A percentile compares a stretch with the other conserved stretches of the same genome.
Conservation (phyloP, 306 rosid species). For the Citrullus colocynthis region DNA sequence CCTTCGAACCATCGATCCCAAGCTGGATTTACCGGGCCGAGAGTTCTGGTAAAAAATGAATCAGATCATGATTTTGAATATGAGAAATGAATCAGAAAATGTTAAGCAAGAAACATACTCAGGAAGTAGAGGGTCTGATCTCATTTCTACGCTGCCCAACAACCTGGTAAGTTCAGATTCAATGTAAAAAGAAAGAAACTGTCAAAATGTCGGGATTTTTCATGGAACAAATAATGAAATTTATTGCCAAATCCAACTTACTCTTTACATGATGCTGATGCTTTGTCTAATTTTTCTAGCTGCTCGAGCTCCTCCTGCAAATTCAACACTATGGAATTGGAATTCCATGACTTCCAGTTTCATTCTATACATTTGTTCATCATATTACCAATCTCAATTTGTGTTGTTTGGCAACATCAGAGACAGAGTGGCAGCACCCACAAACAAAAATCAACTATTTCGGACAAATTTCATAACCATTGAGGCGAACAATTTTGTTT, state of each 20-base stretch:
- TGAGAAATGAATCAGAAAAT: neutral
- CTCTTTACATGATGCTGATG: constrained; percentile 3
- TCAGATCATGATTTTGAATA: neutral
- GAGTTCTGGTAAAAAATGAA: constrained; percentile 21
- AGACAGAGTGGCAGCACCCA: no score
- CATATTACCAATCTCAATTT: neutral
- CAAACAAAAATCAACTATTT: no score
- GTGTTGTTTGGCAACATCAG: no score
- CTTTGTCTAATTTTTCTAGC: neutral
- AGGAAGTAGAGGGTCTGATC: constrained; percentile 79
- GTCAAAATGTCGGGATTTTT: neutral
- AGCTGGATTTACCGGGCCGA: constrained; percentile 47
- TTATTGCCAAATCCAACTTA: neutral
- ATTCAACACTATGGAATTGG: neutral
- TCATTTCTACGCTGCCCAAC: constrained; percentile 52
- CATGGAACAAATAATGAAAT: neutral
- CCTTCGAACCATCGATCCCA: constrained; percentile 99
- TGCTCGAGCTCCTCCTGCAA: constrained; percentile 4
- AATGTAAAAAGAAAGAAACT: neutral
- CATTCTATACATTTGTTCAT: neutral
- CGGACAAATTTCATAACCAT: no score
- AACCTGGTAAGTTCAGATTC: constrained; percentile 28
- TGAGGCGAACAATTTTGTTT: no score
- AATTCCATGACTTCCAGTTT: neutral
- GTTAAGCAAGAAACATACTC: constrained; percentile 22